A percentile compares a stretch with the other conserved stretches of the same genome.
phyloP scores from a whole-genome alignment of 208 protist species.

The Acanthamoeba rhysodes region DNA sequence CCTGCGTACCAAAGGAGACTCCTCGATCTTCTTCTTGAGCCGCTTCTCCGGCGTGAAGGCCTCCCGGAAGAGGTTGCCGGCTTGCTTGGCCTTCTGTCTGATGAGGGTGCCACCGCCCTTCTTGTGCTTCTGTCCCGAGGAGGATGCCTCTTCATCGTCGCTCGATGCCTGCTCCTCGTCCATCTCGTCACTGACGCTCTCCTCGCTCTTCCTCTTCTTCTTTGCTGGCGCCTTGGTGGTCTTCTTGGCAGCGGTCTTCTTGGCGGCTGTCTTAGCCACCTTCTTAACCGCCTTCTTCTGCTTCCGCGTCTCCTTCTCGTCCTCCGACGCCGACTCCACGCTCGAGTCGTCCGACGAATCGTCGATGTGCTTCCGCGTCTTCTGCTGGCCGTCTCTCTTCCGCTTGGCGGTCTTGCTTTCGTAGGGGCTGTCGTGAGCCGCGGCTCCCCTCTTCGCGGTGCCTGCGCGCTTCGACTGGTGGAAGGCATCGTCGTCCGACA shows the following conservation, averaged over 20 bases:
- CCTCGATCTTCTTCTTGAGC: constrained; percentile 46
- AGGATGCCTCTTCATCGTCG: neutral
- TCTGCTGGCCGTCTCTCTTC: neutral
- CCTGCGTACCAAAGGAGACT: neutral
- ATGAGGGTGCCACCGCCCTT: neutral
- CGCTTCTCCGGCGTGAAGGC: constrained; percentile 50
- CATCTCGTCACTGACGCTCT: constrained; percentile 55
- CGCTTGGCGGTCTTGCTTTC: constrained; percentile 1
- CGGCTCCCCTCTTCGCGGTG: neutral
- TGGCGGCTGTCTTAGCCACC: neutral
- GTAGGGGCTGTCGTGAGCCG: constrained; percentile 21
- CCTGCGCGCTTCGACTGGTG: neutral
- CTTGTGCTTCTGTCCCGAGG: neutral
- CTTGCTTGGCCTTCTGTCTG: constrained; percentile 38
- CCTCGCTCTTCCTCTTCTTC: constrained; percentile 46
- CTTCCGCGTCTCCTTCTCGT: neutral
- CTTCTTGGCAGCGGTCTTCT: neutral
- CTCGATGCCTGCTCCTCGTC: neutral
- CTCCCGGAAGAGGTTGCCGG: constrained; percentile 26
- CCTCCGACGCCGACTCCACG: neutral
- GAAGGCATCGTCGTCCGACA: constrained; percentile 33
- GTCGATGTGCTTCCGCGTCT: neutral
- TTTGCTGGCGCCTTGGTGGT: neutral
- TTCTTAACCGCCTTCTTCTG: constrained; percentile 6
- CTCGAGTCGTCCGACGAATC: neutral